A percentile compares a stretch with the other conserved stretches of the same genome.
phyloP scores from a whole-genome alignment of 192 early-diverging fungal species.

The Dissophora ornata region DNA sequence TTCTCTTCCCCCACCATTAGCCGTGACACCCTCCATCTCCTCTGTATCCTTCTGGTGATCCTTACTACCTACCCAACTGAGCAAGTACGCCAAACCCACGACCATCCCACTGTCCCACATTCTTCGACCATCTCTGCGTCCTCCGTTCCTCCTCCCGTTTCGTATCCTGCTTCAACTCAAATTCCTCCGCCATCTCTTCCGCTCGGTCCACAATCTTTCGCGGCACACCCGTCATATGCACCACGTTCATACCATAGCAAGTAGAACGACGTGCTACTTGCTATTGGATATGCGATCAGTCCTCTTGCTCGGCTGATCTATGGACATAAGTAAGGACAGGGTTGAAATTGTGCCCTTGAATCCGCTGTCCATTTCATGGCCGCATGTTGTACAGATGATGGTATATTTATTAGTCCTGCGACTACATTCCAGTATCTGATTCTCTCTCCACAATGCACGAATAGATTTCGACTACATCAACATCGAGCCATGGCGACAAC shows the following conservation, averaged over 20 bases:
- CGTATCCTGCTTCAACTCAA: conserved; percentile 68
- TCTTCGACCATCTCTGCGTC: conserved; percentile 15
- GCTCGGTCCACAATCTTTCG: conserved; percentile 76
- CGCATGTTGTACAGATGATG: too few species aligned
- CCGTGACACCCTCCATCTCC: conserved; percentile 1
- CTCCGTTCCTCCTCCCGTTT: conserved; percentile 37
- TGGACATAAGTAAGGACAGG: too few species aligned
- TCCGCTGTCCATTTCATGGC: too few species aligned
- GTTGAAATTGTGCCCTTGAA: too few species aligned
- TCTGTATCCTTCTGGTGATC: neutral
- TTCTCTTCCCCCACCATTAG: neutral
- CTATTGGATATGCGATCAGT: too few species aligned
- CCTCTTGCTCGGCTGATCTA: too few species aligned
- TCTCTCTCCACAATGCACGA: too few species aligned
- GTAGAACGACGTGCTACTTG: too few species aligned
- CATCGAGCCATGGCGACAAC: too few species aligned
- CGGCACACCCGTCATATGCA: conserved; percentile 94
- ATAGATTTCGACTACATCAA: too few species aligned
- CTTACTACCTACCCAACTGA: conserved; percentile 10
- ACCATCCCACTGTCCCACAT: conserved; percentile 43
- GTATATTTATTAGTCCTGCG: too few species aligned
- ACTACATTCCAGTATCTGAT: too few species aligned
- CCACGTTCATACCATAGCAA: conserved; percentile 99
- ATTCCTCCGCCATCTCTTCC: conserved; percentile 74
- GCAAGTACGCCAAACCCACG: conserved; percentile 42